These are phyloP conservation scores for Tetrapyrgos nigripes DNA, from an alignment of 1,284 basidiomycete species.

Conservation along the genomic window DNA sequence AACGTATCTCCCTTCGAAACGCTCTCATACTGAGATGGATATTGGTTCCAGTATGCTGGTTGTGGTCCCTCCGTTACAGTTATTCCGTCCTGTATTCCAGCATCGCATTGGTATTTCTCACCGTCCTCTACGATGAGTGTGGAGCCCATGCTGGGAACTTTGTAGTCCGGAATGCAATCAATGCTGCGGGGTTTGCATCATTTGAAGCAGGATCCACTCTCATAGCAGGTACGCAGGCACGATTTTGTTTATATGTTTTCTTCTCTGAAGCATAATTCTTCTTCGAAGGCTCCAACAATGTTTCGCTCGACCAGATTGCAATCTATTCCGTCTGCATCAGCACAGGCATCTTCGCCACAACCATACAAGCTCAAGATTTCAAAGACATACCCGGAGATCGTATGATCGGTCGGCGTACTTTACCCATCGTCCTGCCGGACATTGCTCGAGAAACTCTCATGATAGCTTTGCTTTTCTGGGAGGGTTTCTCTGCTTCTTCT, in stretches of 20 bases:
- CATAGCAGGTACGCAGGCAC: conserved; percentile 5
- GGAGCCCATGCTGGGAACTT: conserved; percentile 5
- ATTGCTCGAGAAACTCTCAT: conserved; percentile 1
- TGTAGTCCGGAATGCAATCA: conserved; percentile 1
- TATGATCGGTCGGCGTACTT: conserved; percentile 37
- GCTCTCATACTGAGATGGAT: conserved; percentile 4
- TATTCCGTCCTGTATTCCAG: not conserved
- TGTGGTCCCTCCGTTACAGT: conserved; percentile 22
- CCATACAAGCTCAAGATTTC: conserved; percentile 49
- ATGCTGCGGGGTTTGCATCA: conserved; percentile 4
- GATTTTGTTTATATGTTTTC: not conserved
- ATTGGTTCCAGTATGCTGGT: not conserved
- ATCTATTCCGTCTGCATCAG: conserved; percentile 36
- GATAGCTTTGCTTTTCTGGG: conserved; percentile 27
- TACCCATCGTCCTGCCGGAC: conserved; percentile 43
- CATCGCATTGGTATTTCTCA: not conserved
- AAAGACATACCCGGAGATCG: conserved; percentile 42
- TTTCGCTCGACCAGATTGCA: conserved; percentile 5
- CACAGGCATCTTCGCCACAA: conserved; percentile 33
- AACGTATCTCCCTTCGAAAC: conserved; percentile 7
- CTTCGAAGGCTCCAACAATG: too few relatives aligned
- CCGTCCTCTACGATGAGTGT: conserved; percentile 8
- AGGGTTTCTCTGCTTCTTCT: conserved; percentile 14
- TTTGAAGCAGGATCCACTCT: conserved; percentile 15
- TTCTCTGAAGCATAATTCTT: not conserved